Base-by-base conservation (phyloP, 148 eudicot species). In the Agrostemma githago region DNA sequence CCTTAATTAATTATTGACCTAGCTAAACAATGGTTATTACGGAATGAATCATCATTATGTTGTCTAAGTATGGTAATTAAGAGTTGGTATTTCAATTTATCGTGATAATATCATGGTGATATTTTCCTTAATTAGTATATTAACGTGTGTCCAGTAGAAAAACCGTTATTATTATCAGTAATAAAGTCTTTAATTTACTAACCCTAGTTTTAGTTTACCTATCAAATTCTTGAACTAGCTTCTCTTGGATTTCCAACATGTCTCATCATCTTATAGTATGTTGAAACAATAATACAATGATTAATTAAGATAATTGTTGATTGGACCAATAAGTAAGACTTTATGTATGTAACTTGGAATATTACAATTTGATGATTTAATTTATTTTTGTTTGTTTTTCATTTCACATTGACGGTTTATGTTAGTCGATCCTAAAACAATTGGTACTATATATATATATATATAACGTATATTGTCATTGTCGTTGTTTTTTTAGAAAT, bases 1-100 rank as follows among this genome's bases (percentile, higher is more conserved):
- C 77, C 77, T 78, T 38, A 51, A 61, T 26, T 51, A 51, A 62
- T 44, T 20, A 64, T 78, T 57, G 76, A 78, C 80, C 72, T 72
- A 78, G 76, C 72, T 72, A 51, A 51, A 11, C 56, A 51, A 4
- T 51, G 14, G 9, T 51, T 51, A 12, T 26, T 26, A 26, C 1
- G 34, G 34, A 26, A 26, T 26, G 34, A 26, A 26, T 26, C 0
- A 26, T 1, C 0, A 26, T 26, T 26, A 26, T 26, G 34, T 26
- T 26, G 34, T 26, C 34, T 26, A 26, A 26, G 34, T 26, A 26
- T 26, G 1, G 34, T 26, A 26, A 26, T 26, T 26, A 26, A 26
- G 34, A 26, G 34, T 26, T 26, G 34, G 34, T 1, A 26, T 26
- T 26, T 26, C 34, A 26, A 26, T 26, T 26, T 26, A 26, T 26